These are phyloP conservation scores for Aspergillus melleus DNA, from an alignment of 2,329 filamentous ascomycete genomes.

Conservation along the genomic window DNA sequence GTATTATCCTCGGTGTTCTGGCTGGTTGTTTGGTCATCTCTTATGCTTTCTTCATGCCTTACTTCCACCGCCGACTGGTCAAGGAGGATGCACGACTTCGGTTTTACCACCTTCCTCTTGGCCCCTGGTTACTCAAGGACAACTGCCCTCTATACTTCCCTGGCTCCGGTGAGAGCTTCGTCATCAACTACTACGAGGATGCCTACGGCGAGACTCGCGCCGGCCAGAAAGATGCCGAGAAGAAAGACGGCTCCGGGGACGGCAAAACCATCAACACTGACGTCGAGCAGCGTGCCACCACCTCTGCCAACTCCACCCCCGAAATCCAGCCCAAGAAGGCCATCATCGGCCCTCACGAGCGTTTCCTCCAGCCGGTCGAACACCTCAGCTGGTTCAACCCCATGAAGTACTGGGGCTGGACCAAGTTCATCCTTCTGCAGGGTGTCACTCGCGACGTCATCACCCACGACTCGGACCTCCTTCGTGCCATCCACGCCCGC, in stretches of 20 bases:
- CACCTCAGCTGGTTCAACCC: conserved; percentile 20
- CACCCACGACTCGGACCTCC: conserved; percentile 40
- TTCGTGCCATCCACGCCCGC: conserved; percentile 41
- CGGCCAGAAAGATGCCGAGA: conserved; percentile 10
- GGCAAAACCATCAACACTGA: conserved; percentile 14
- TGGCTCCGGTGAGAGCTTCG: conserved; percentile 34
- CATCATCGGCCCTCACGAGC: conserved; percentile 23
- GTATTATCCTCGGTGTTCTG: conserved; percentile 29
- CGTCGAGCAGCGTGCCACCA: conserved; percentile 15
- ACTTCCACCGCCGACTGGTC: conserved; percentile 30
- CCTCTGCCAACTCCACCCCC: conserved; percentile 19
- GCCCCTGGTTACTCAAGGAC: conserved; percentile 42
- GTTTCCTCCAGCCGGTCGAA: conserved; percentile 24
- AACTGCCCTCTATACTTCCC: conserved; percentile 44
- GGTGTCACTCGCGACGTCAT: conserved; percentile 46
- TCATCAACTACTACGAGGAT: conserved; percentile 44
- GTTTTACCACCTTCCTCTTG: conserved; percentile 37
- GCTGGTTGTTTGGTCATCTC: conserved; percentile 25
- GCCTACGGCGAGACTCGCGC: conserved; percentile 27
- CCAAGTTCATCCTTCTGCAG: conserved; percentile 47
- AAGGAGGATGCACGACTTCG: conserved; percentile 22
- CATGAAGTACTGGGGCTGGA: conserved; percentile 36
- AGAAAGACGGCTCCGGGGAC: background rate
- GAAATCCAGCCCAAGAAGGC: conserved; percentile 20
- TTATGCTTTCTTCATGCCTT: conserved; percentile 28